Base-by-base conservation (phyloP, 345 rosid genomes). In the Tarenaya hassleriana region DNA sequence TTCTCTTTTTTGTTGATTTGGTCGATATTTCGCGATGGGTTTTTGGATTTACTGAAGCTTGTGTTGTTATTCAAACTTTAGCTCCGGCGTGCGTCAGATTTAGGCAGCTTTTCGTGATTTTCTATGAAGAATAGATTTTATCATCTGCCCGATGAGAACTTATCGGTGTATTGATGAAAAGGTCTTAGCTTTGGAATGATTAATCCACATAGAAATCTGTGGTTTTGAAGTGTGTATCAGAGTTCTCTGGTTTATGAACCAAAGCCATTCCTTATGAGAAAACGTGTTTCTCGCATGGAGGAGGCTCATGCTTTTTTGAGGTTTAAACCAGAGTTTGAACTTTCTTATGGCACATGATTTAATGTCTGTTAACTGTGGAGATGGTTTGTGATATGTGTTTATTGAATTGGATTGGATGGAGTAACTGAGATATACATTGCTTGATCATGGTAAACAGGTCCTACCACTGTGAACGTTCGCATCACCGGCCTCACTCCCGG, bases 401-500 rank as follows among this genome's bases (percentile, higher is more conserved):
- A 17, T 33, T 20, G 16, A 21, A 15, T 43, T 35, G 4, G 9
- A 35, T 35, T 58, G n/a, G 27, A 37, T 19, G 7, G 21, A 17
- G 13, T 52, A 21, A 52, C 11, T 42, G 42, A 15, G 27, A 16
- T 18, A 32, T 1, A 42, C n/a, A n/a, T n/a, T 44, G 31, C 18
- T 16, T 58, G 45, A 34, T 77, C 39, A 3, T 43, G 60, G 37
- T 50, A 42, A 37, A 51, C 66, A 92, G 98, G 98, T 61, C 83
- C 98, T 12, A 88, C 98, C 4, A 79, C 84, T 11, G 98, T 92
- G 61, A 92, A 69, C 55, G 94, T 78, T 73, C 83, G 88, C 27
- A 50, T 92, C 49, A 73, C 86, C 3, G 98, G 96, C 17, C 95
- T 92, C 43, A 60, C 94, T 56, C 95, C 96, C 18, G 96, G 96